Evolutionary conservation across 352 stramenopile species (phyloP).

Genomic region (Pythium phragmiticola): DNA sequence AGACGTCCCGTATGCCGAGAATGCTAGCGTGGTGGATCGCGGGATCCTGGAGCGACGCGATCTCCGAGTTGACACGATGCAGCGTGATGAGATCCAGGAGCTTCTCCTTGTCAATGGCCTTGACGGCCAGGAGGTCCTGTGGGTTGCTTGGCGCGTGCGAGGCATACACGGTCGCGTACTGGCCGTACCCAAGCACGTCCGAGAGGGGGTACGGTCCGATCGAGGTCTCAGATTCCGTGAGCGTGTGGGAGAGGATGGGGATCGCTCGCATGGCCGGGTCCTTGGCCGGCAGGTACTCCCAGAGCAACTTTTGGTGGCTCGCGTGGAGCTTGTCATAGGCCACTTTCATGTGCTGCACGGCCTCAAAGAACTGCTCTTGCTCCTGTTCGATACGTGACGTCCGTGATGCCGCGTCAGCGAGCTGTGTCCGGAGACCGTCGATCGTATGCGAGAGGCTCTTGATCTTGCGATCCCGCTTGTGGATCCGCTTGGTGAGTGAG

Average conservation of each 20-base stretch:
- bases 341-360: conserved; percentile 70
- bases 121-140: conserved; percentile 52
- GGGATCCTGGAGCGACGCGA: conserved; percentile 66
- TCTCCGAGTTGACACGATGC: conserved; percentile 78
- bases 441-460: conserved; percentile 39
- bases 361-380: conserved; percentile 79
- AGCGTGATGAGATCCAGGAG: conserved; percentile 70
- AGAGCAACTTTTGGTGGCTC: conserved; percentile 67
- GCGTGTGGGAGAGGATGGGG: conserved; percentile 36
- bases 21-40: conserved; percentile 62
- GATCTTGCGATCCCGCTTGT: conserved; percentile 57
- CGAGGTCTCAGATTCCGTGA: conserved; percentile 48
- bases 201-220: conserved; percentile 74
- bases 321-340: conserved; percentile 68
- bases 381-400: conserved; percentile 83
- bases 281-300: conserved; percentile 66
- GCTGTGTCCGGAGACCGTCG: conserved; percentile 39
- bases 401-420: conserved; percentile 48
- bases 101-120: conserved; percentile 86
- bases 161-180: conserved; percentile 80
- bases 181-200: conserved; percentile 75
- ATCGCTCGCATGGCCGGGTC: conserved; percentile 60
- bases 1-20: conserved; percentile 64
- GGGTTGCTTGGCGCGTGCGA: conserved; percentile 27
- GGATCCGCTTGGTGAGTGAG: conserved; percentile 24